These are phyloP conservation scores for Cocos nucifera DNA, from an alignment of 176 grass and related monocot species.

Conservation along the genomic window DNA sequence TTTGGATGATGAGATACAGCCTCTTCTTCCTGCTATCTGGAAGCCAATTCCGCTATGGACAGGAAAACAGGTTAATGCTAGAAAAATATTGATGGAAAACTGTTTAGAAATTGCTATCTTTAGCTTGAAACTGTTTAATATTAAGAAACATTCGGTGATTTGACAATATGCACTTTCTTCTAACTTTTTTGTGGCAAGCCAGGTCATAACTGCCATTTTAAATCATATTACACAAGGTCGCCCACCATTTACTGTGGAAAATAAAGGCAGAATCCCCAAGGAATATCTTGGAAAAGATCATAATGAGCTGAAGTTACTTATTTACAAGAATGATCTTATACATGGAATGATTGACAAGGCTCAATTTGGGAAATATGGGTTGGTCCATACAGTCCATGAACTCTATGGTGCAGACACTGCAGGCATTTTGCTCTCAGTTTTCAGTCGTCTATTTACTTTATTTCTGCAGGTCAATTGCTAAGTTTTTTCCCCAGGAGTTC, in stretches of 20 bases:
- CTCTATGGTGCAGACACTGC: conserved; percentile 75
- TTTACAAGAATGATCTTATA: conserved; percentile 67
- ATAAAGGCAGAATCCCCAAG: conserved; percentile 51
- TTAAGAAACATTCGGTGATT: not conserved
- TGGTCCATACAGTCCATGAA: conserved; percentile 89
- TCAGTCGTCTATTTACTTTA: conserved; percentile 87
- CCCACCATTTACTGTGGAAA: conserved; percentile 62
- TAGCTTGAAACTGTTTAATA: too few relatives aligned
- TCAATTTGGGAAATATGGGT: conserved; percentile 69
- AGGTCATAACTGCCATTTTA: conserved; percentile 93
- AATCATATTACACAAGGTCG: conserved; percentile 75
- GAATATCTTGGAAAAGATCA: conserved; percentile 36
- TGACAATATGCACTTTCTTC: not conserved
- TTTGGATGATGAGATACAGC: conserved; percentile 34
- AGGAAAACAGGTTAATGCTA: conserved; percentile 62
- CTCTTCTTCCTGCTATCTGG: conserved; percentile 50
- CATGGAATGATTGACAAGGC: conserved; percentile 91
- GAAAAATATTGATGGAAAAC: not conserved
- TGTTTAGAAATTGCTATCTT: too few relatives aligned
- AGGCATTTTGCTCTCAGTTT: conserved; percentile 67
- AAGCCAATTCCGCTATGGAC: conserved; percentile 77
- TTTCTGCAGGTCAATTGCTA: conserved; percentile 64
- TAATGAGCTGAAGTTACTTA: conserved; percentile 31
- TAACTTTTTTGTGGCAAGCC: conserved; percentile 8
- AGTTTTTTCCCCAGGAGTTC: not conserved